These are phyloP conservation scores for Citrullus amarus DNA, from an alignment of 306 rosid species.

Conservation along the genomic window DNA sequence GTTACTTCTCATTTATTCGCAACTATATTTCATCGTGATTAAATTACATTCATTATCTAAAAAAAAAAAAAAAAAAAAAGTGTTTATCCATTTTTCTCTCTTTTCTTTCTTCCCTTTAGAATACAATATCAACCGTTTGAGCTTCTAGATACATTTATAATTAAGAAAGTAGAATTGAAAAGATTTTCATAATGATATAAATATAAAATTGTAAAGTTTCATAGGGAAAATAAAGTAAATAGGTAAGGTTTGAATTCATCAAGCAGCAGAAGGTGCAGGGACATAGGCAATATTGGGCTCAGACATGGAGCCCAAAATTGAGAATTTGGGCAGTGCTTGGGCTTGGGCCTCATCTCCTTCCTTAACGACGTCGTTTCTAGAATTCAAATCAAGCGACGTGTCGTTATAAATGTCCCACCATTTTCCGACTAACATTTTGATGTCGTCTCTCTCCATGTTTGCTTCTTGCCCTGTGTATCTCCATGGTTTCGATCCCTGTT, in stretches of 20 bases:
- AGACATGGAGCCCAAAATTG: slow-evolving; percentile 42
- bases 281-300: slow-evolving; percentile 27
- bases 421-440: slow-evolving; percentile 37
- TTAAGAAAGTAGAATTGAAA: background rate
- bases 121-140: background rate
- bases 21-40: background rate
- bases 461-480: slow-evolving; percentile 47
- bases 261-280: slow-evolving; percentile 55
- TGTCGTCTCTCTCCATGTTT: slow-evolving; percentile 54
- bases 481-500: slow-evolving; percentile 54
- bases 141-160: too few relatives aligned
- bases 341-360: slow-evolving; percentile 9
- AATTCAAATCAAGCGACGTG: slow-evolving; percentile 40
- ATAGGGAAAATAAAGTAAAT: background rate
- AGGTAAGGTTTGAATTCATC: slow-evolving; percentile 4
- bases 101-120: background rate
- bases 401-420: slow-evolving; percentile 63
- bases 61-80: background rate
- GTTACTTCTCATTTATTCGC: background rate
- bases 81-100: background rate
- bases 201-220: background rate
- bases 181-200: background rate
- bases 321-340: slow-evolving; percentile 13
- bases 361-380: background rate
- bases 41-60: background rate